A percentile compares a stretch with the other conserved stretches of the same genome.
phyloP scores from a whole-genome alignment of 1,284 basidiomycete genomes.

The Sporisorium sorghi region DNA sequence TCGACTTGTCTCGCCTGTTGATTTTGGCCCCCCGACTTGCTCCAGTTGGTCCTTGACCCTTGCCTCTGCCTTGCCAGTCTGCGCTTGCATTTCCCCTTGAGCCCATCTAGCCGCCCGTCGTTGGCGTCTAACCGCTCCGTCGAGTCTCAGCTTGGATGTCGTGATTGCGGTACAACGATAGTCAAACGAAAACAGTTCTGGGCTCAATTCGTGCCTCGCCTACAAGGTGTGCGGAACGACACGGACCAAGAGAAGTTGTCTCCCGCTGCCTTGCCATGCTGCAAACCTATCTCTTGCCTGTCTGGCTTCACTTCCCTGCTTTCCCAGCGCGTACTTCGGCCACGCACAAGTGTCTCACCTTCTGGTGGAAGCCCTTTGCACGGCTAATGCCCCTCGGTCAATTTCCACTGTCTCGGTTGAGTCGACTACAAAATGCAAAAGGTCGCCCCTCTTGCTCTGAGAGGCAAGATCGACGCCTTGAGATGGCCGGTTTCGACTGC shows the following conservation, averaged over 20 bases:
- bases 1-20: slow-evolving; percentile 16
- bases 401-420: too few species aligned
- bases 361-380: background rate
- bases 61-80: background rate
- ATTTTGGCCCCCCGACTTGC: background rate
- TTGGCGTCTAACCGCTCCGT: slow-evolving; percentile 1
- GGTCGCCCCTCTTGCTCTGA: background rate
- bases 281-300: too few species aligned
- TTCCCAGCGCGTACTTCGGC: background rate
- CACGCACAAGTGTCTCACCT: slow-evolving; percentile 6
- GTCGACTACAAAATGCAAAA: background rate
- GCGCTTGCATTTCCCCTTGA: background rate
- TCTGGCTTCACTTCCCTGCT: too few species aligned
- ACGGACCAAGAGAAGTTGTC: background rate
- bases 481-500: background rate
- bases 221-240: background rate
- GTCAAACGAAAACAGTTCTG: background rate
- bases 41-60: background rate
- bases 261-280: background rate
- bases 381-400: slow-evolving; percentile 1
- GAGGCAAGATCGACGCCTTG: background rate
- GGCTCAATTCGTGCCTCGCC: slow-evolving; percentile 1
- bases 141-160: background rate
- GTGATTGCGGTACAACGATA: background rate
- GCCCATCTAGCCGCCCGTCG: background rate